A percentile compares a stretch with the other conserved stretches of the same genome.
These are phyloP conservation scores for Cladophialophora chaetospira DNA, from an alignment of 2,329 filamentous ascomycete genomes.

Conservation along the genomic window DNA sequence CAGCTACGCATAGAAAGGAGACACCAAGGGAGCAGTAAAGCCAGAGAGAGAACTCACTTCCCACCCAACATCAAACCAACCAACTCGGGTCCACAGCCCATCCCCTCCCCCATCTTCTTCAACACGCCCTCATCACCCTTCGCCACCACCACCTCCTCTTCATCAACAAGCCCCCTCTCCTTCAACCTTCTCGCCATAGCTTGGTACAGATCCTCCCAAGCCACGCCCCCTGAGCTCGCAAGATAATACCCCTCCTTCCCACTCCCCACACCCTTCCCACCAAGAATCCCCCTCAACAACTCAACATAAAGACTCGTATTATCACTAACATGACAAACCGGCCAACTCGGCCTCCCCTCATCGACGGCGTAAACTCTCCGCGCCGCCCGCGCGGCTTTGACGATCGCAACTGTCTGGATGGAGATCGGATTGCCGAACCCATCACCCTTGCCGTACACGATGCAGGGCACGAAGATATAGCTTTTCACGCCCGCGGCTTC, in stretches of 20 bases:
- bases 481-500: conserved; percentile 48
- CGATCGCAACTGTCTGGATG: conserved; percentile 54
- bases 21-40: neutral
- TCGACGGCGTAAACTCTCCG: conserved; percentile 49
- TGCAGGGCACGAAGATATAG: conserved; percentile 58
- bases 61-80: conserved; percentile 50
- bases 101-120: conserved; percentile 45
- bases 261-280: conserved; percentile 38
- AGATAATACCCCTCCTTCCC: conserved; percentile 55
- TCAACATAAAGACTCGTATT: conserved; percentile 51
- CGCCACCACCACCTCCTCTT: conserved; percentile 41
- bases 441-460: conserved; percentile 55
- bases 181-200: conserved; percentile 48
- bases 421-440: conserved; percentile 56
- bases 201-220: conserved; percentile 55
- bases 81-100: conserved; percentile 40
- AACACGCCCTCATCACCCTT: conserved; percentile 38
- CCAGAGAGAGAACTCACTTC: conserved; percentile 38
- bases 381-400: conserved; percentile 48
- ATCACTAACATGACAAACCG: conserved; percentile 55
- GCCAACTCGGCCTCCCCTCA: conserved; percentile 50
- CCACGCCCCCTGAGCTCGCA: conserved; percentile 51
- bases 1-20: neutral
- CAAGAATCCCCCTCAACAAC: conserved; percentile 50
- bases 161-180: conserved; percentile 44